Conservation (phyloP, 768 basidiomycete species). For the Suillus variegatus region DNA sequence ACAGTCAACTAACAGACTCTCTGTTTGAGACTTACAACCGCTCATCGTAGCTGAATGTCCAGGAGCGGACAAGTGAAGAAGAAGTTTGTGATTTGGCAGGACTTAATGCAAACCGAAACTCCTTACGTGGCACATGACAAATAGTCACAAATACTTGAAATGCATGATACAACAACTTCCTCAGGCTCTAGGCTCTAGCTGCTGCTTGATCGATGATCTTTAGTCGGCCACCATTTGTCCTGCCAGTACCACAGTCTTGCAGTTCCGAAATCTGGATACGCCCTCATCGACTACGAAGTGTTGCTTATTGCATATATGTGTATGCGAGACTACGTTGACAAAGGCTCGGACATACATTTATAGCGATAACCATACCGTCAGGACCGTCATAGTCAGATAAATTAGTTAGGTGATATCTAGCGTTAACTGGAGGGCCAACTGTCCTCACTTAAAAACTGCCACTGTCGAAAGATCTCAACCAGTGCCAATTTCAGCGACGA, state of each 20-base stretch:
- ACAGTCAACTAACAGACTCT: not conserved
- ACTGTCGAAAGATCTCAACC: too few species aligned
- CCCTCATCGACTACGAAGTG: not conserved
- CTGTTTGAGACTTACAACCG: conserved; percentile 59
- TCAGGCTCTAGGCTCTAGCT: too few species aligned
- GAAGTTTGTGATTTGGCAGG: conserved; percentile 9
- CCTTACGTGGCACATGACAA: conserved; percentile 9
- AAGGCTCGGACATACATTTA: not conserved
- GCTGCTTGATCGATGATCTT: too few species aligned
- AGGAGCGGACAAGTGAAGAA: conserved; percentile 20
- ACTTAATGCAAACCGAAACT: conserved; percentile 5
- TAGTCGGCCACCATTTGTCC: not conserved
- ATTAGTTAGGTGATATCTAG: not conserved
- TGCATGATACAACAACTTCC: not conserved
- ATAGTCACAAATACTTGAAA: not conserved
- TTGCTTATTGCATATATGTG: not conserved
- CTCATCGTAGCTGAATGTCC: conserved; percentile 57
- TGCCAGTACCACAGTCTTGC: not conserved
- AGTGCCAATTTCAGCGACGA: too few species aligned
- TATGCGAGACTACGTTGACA: too few species aligned
- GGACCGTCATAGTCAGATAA: not conserved
- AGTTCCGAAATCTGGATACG: not conserved
- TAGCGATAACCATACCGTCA: not conserved
- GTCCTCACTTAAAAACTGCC: not conserved
- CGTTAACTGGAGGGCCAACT: not conserved